Base-by-base conservation (phyloP, 106 monocot species). In the Allium cepa region DNA sequence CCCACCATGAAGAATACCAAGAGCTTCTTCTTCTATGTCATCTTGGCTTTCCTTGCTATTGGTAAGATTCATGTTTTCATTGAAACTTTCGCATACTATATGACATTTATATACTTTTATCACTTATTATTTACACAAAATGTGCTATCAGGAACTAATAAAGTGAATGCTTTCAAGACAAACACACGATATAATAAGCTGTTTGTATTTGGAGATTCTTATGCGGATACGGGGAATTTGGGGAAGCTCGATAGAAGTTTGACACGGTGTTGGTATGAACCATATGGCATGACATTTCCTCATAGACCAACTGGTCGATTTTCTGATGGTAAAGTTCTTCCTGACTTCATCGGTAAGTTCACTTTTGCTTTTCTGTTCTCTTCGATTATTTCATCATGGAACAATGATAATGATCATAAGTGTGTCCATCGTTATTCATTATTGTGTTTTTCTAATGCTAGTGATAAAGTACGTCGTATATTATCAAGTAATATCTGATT, bases 121-220 rank as follows among this genome's bases (percentile, higher is more conserved):
- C 36, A 36, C 36, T 36, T 5, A 36, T 4, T 36, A 36, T 36
- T 36, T 36, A 36, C 36, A 36, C 5, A 5, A 36, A 36, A 36
- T 36, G 36, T 36, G 36, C 36, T 22, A 22, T 36, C 36, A 36
- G 36, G 36, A 36, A 36, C 36, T 1, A 3, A 17, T 36, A 49
- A 18, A 14, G 63, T 27, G 47, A 46, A 64, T 64, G 49, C 18
- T 6, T 28, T 55, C 53, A 55, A 55, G 53, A 55, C 4, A 17
- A 26, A 27, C 13, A 46, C 26, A 8, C 49, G 8, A 7, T 22
- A 13, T 27, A 13, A 22, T 50, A 70, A 67, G 65, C 63, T 83
- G 46, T 75, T 83, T 47, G 82, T 83, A 11, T 83, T 83, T 70
- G 82, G 82, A 5, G 82, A 83, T 63, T 83, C 82, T 1, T 83